phyloP scores from a whole-genome alignment of 345 rosid species.

The Hibiscus tridactylites region DNA sequence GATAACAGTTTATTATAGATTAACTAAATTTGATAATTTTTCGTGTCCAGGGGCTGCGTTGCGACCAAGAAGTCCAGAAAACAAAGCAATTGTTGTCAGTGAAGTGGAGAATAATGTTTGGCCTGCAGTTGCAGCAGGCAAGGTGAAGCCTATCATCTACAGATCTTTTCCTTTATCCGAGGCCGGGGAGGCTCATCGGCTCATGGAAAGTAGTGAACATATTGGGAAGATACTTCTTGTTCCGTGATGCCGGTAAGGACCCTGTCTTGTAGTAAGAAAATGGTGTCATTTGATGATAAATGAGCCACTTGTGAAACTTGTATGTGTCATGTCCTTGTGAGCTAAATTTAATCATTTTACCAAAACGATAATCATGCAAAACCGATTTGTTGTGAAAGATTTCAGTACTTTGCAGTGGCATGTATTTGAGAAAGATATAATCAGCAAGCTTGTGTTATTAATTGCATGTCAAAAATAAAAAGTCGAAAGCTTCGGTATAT shows the following conservation, averaged over 20 bases:
- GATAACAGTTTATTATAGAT: not conserved
- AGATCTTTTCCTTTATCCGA: slow-evolving; percentile 41
- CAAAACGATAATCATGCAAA: not conserved
- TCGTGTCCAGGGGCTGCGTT: slow-evolving; percentile 60
- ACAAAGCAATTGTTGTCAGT: slow-evolving; percentile 56
- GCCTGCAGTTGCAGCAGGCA: slow-evolving; percentile 67
- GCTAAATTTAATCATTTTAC: not conserved
- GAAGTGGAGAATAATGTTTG: slow-evolving; percentile 82
- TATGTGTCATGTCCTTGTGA: not conserved
- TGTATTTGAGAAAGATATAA: not conserved
- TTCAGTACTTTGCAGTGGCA: not conserved
- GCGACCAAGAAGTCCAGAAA: slow-evolving; percentile 56
- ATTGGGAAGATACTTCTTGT: slow-evolving; percentile 73
- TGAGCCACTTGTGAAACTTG: not conserved
- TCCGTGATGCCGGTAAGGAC: slow-evolving; percentile 22
- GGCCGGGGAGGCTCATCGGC: slow-evolving; percentile 67
- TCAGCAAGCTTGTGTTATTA: not conserved
- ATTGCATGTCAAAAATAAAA: not conserved
- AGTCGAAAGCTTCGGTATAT: not conserved
- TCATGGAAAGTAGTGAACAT: slow-evolving; percentile 72
- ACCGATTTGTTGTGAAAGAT: not conserved
- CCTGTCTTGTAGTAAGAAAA: not conserved
- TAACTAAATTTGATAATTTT: not conserved
- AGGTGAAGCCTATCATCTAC: slow-evolving; percentile 65
- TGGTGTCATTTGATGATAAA: not conserved